A percentile compares a stretch with the other conserved stretches of the same genome.
Evolutionary conservation across 441 rosid genomes (phyloP).

Genomic region (Populus trichocarpa): DNA sequence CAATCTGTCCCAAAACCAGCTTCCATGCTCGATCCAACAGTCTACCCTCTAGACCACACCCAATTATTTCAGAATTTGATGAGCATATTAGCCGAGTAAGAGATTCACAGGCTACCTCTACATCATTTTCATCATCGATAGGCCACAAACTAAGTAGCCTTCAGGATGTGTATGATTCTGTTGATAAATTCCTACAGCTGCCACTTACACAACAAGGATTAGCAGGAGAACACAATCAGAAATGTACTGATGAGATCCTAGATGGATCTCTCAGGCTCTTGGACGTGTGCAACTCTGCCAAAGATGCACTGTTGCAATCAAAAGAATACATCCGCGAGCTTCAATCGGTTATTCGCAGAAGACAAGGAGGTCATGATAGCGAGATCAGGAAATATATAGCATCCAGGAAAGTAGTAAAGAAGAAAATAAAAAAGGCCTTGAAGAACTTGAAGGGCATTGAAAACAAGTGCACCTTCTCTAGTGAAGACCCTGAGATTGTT

Average conservation of each 20-base stretch:
- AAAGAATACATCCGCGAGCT: constrained; percentile 26
- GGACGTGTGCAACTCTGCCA: constrained; percentile 31
- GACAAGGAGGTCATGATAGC: constrained; percentile 13
- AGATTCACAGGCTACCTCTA: no score
- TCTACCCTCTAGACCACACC: no score
- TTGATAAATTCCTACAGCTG: constrained; percentile 23
- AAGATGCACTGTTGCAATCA: constrained; percentile 30
- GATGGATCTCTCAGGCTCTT: constrained; percentile 37
- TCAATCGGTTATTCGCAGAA: constrained; percentile 28
- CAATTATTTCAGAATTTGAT: no score
- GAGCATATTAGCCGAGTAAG: no score
- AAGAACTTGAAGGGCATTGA: constrained; percentile 22
- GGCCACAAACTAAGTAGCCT: no score
- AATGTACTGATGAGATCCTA: constrained; percentile 25
- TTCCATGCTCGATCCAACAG: no score
- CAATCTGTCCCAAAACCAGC: no score
- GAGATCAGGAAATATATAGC: constrained; percentile 30
- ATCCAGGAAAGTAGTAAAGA: constrained; percentile 31
- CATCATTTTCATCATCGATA: no score
- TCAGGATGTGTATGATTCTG: no score
- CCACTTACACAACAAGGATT: constrained; percentile 29
- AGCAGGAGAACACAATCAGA: constrained; percentile 12
- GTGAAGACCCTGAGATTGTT: not conserved
- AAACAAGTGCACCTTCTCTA: constrained; percentile 1
- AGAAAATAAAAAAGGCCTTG: constrained; percentile 24